Evolutionary conservation across 306 rosid species (phyloP).

Genomic region (Prunus dulcis): DNA sequence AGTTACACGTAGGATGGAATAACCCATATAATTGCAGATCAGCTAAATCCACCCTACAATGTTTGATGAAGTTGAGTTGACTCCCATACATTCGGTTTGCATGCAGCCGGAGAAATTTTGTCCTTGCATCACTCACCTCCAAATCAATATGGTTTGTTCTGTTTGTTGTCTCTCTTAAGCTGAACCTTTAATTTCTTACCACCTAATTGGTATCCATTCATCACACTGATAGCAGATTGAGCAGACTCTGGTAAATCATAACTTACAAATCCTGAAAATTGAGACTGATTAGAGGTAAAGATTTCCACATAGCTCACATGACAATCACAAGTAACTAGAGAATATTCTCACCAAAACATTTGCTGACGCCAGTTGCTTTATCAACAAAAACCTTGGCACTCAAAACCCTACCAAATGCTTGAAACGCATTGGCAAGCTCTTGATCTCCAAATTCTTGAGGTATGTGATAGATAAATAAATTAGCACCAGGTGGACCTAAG

Average conservation of each 20-base stretch:
- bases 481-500: slow-evolving; percentile 97
- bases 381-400: slow-evolving; percentile 98
- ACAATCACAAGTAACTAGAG: slow-evolving; percentile 20
- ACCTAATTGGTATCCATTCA: slow-evolving; percentile 92
- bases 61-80: slow-evolving; percentile 24
- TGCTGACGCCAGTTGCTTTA: slow-evolving; percentile 97
- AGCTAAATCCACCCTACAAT: slow-evolving; percentile 31
- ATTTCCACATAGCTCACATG: slow-evolving; percentile 15
- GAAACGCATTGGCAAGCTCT: slow-evolving; percentile 88
- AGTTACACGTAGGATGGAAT: slow-evolving; percentile 35
- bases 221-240: slow-evolving; percentile 72
- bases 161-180: slow-evolving; percentile 96
- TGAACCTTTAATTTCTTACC: slow-evolving; percentile 97
- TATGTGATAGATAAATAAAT: slow-evolving; percentile 96
- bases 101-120: slow-evolving; percentile 35
- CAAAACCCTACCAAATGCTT: slow-evolving; percentile 84
- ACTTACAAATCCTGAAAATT: slow-evolving; percentile 89
- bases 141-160: slow-evolving; percentile 73
- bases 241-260: slow-evolving; percentile 89
- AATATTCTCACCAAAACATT: slow-evolving; percentile 84
- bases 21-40: slow-evolving; percentile 18
- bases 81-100: slow-evolving; percentile 22
- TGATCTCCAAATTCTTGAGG: slow-evolving; percentile 96
- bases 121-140: slow-evolving; percentile 39
- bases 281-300: slow-evolving; percentile 27